Base-by-base conservation (phyloP, 2,329 filamentous ascomycete genomes). In the Colletotrichum navitas region DNA sequence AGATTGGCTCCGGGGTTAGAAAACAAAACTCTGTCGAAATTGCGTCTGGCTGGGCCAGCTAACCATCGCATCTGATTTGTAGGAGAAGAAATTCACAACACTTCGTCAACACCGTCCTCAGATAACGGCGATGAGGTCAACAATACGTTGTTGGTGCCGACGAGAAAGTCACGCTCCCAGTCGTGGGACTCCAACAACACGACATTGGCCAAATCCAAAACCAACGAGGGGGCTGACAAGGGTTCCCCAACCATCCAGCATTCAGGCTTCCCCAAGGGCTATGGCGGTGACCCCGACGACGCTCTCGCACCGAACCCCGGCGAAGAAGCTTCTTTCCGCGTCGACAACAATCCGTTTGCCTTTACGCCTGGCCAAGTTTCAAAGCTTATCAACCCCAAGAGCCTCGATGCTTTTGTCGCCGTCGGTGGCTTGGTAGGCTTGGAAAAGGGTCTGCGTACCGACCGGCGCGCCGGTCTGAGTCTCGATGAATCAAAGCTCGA, bases 311-410 rank as follows among this genome's bases (percentile, higher is more conserved):
- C 66, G 32, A 72, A 73, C 14, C 91, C 91, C 0, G 91, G 91
- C 11, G 91, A 89, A 1, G 92, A 94, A 80, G 86, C 83, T 21
- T 90, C 93, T 69, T 95, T 94, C 75, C 77, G 88, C 54, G 87
- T 91, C n/a, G 84, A 90, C 56, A 85, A 91, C 66, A 87, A 86
- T 74, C 83, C 81, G 2, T 89, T 89, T 72, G 87, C 86, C 34
- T 89, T 89, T 73, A 83, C 85, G 0, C 85, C 87, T 1, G 83
- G 83, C 6, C 86, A 89, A 66, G 79, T 89, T 3, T 85, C 85
- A 76, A 88, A 86, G 68, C 82, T 89, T n/a, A 76, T 88, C 26
- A 85, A 84, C 34, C 82, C 85, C 32, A 86, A 87, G 68, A 86
- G 81, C 29, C 78, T 87, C 7, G 71, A 82, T 16, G 86, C 84